Evolutionary conservation across 306 rosid genomes (phyloP).

Genomic region (Cicer judaicum): DNA sequence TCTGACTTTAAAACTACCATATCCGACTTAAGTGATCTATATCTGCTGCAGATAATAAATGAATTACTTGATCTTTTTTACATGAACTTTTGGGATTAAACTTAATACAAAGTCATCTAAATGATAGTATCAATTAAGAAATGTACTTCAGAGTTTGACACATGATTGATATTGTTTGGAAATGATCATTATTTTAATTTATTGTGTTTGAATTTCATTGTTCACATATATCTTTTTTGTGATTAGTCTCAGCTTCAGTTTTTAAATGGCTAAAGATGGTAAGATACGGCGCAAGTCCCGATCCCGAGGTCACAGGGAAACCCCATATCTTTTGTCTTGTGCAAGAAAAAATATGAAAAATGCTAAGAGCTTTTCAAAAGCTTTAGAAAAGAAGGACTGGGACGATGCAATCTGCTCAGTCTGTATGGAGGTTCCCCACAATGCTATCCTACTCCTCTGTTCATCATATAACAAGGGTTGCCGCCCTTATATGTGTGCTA

Average conservation of each 20-base stretch:
- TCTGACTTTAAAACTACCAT: background rate
- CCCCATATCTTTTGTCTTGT: conserved; percentile 52
- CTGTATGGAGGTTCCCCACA: conserved; percentile 97
- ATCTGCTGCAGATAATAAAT: conserved; percentile 23
- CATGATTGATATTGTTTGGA: conserved; percentile 23
- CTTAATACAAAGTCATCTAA: conserved; percentile 13
- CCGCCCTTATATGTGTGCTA: conserved; percentile 97
- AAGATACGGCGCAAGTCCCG: conserved; percentile 51
- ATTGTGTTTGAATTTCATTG: conserved; percentile 7
- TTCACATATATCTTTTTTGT: background rate
- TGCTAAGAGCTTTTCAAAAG: conserved; percentile 53
- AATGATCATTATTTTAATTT: conserved; percentile 18
- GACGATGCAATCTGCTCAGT: conserved; percentile 84
- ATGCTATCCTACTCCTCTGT: conserved; percentile 95
- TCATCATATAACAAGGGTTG: conserved; percentile 97
- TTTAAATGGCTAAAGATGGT: conserved; percentile 51
- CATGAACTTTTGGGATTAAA: conserved; percentile 9
- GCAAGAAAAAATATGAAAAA: conserved; percentile 54
- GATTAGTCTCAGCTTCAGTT: conserved; percentile 44
- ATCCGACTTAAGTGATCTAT: conserved; percentile 1
- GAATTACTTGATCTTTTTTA: conserved; percentile 5
- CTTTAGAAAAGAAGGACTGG: conserved; percentile 80
- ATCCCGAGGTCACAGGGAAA: conserved; percentile 45
- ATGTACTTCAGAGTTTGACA: background rate
- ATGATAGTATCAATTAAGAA: conserved; percentile 5